Evolutionary conservation across 1,139 yeast genomes (phyloP), one percentile per base, ranked within the genome.

Genomic region (Candida sp.): DNA sequence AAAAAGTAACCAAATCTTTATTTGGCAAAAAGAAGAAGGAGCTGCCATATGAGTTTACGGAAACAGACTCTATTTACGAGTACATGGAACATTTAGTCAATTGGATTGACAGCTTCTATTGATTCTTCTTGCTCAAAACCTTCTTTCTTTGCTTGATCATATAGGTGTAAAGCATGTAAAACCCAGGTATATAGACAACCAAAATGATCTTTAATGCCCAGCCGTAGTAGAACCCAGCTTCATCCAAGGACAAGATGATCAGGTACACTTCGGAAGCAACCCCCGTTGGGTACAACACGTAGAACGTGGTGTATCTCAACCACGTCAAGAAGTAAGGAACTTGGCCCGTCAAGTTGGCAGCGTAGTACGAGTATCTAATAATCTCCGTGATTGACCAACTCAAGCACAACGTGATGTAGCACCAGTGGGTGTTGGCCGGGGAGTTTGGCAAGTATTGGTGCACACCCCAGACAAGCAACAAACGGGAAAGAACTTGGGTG

Each of bases 371-470:
- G 72, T 94, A 94, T 63, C 99, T 83, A 52, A 93, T 86, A 47
- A 91, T 81, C 69, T 94, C 99, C 33, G 98, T 91, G 52, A 90
- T 65, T 22, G 94, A 84, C 99, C 99, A 94, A 22, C 98, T 94
- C 49, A 85, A 63, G 44, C 86, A 78, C 68, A 94, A 81, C 2
- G 96, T 76, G 43, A 83, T 68, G 65, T 85, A 88, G 44, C 83
- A 76, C 81, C 86, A 83, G 50, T 85, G 83, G 57, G 59, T 64
- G 61, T 80, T 85, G 34, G 84, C 92, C 56, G 81, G 87, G 33
- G 88, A 80, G 25, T 81, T 66, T 9, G 98, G 98, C 60, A 92
- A 78, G 17, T 80, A 67, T 54, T 83, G 84, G 72, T 91, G 85
- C 49, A 94, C 81, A 11, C 98, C 98, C 77, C 90, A 79, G 12